phyloP scores from a whole-genome alignment of 768 basidiomycete species.

The Lentinula sp. region DNA sequence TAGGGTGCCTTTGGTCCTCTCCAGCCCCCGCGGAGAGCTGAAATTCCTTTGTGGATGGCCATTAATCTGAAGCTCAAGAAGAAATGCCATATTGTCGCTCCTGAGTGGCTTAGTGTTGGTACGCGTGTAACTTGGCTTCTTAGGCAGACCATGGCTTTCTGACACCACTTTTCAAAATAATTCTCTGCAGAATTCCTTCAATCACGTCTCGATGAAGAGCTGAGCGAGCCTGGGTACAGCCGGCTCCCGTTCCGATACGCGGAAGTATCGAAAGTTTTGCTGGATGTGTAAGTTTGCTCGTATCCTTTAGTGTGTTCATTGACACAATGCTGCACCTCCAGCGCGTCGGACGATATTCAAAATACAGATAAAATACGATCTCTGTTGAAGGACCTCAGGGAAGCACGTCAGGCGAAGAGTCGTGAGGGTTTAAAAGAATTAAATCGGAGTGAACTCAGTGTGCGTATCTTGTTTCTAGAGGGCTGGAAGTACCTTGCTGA shows the following conservation, averaged over 20 bases:
- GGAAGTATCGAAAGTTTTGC: slow-evolving; percentile 84
- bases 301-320: background rate
- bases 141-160: background rate
- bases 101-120: slow-evolving; percentile 88
- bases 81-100: slow-evolving; percentile 89
- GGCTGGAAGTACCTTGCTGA: background rate
- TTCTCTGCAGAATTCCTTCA: slow-evolving; percentile 69
- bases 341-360: slow-evolving; percentile 86
- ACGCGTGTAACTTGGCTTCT: slow-evolving; percentile 16
- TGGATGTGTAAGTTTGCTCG: slow-evolving; percentile 72
- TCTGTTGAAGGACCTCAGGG: slow-evolving; percentile 90
- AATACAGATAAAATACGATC: slow-evolving; percentile 80
- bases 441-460: slow-evolving; percentile 78
- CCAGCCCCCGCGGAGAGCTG: slow-evolving; percentile 76
- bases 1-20: slow-evolving; percentile 94
- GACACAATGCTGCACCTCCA: slow-evolving; percentile 22
- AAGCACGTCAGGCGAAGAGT: slow-evolving; percentile 92
- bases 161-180: background rate
- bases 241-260: slow-evolving; percentile 82
- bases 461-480: slow-evolving; percentile 27
- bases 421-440: slow-evolving; percentile 76
- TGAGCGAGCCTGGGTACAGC: slow-evolving; percentile 66
- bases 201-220: slow-evolving; percentile 69
- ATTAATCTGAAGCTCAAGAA: slow-evolving; percentile 90
- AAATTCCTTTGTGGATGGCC: slow-evolving; percentile 96